phyloP scores from a whole-genome alignment of 352 stramenopile genomes.

The Globisporangium ultimum region DNA sequence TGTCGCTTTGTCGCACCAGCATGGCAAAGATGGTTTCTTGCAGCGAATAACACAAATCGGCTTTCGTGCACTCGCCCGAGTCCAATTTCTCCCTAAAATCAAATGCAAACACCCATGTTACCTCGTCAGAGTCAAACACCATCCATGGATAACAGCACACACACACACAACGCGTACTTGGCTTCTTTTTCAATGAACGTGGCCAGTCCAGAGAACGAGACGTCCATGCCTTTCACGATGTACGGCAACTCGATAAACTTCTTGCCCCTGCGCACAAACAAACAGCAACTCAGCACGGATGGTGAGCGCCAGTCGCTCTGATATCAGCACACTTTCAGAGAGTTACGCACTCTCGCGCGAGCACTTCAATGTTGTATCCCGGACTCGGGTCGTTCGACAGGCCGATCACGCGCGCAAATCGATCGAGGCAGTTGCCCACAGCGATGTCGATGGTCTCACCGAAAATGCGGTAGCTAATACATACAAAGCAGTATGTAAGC shows the following conservation, averaged over 20 bases:
- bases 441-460: constrained; percentile 99
- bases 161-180: constrained; percentile 39
- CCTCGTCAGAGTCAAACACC: background rate
- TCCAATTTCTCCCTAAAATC: constrained; percentile 66
- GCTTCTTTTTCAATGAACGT: constrained; percentile 95
- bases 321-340: background rate
- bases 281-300: background rate
- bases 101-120: too few species aligned
- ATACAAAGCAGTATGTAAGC: background rate
- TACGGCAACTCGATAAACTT: constrained; percentile 97
- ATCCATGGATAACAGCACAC: background rate
- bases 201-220: constrained; percentile 97
- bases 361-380: constrained; percentile 99
- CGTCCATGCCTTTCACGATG: constrained; percentile 99
- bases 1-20: constrained; percentile 66
- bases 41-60: constrained; percentile 98
- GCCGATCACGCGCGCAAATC: constrained; percentile 93
- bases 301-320: constrained; percentile 5
- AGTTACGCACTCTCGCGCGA: constrained; percentile 87
- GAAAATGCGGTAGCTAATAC: constrained; percentile 96
- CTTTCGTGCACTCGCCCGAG: constrained; percentile 89
- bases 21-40: constrained; percentile 99
- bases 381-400: constrained; percentile 98
- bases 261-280: constrained; percentile 42
- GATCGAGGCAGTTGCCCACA: constrained; percentile 99